A percentile compares a stretch with the other conserved stretches of the same genome.
These are phyloP conservation scores for Sporisorium scitamineum DNA, from an alignment of 1,284 basidiomycete genomes.

Conservation along the genomic window DNA sequence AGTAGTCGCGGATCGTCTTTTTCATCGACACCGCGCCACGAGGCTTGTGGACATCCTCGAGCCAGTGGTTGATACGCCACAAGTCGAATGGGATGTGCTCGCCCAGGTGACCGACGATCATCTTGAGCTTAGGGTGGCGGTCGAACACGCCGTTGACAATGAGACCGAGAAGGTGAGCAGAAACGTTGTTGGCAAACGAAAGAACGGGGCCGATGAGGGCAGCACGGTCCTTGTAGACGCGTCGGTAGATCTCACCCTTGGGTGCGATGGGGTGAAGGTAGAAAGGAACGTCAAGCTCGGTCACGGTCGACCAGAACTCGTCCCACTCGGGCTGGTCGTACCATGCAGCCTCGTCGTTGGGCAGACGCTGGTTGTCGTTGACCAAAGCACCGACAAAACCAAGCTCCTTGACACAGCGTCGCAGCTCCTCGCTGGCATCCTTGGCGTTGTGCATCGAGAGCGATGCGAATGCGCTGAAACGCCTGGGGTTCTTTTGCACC, in stretches of 20 bases:
- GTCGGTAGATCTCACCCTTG: slow-evolving; percentile 63
- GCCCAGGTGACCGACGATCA: slow-evolving; percentile 69
- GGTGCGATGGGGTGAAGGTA: slow-evolving; percentile 69
- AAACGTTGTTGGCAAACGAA: slow-evolving; percentile 68
- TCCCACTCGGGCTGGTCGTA: slow-evolving; percentile 52
- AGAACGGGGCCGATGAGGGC: slow-evolving; percentile 68
- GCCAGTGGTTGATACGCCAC: slow-evolving; percentile 69
- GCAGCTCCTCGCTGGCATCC: slow-evolving; percentile 65
- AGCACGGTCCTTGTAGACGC: slow-evolving; percentile 66
- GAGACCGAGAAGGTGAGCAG: slow-evolving; percentile 67
- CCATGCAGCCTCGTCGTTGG: slow-evolving; percentile 49
- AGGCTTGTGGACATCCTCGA: slow-evolving; percentile 65
- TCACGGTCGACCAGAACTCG: slow-evolving; percentile 65
- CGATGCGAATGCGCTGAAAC: slow-evolving; percentile 68
- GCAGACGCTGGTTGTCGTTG: slow-evolving; percentile 51
- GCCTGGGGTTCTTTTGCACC: slow-evolving; percentile 61
- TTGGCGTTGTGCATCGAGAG: slow-evolving; percentile 68
- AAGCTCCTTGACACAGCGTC: slow-evolving; percentile 64
- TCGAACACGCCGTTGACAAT: slow-evolving; percentile 69
- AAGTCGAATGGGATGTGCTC: slow-evolving; percentile 69
- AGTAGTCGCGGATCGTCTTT: slow-evolving; percentile 57
- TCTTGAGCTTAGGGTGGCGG: slow-evolving; percentile 69
- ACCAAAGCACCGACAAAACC: slow-evolving; percentile 49
- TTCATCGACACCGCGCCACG: slow-evolving; percentile 55
- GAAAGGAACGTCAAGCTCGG: slow-evolving; percentile 68